Conservation (phyloP, 2,329 filamentous ascomycete species). For the Aureobasidium sp. region DNA sequence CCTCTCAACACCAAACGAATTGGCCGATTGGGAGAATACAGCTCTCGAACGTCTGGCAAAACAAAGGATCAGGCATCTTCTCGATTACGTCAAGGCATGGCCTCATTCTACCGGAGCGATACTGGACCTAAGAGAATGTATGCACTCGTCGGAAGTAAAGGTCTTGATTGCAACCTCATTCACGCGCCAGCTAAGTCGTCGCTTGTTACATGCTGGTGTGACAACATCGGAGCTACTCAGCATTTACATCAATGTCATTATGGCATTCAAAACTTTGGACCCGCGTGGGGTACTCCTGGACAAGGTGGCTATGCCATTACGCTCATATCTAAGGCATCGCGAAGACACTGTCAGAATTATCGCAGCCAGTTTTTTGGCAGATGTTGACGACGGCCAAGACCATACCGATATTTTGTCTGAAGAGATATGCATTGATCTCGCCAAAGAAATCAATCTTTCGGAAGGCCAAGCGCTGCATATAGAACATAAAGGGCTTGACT, state of each 20-base stretch:
- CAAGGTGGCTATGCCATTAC: constrained; percentile 63
- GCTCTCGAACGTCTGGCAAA: constrained; percentile 22
- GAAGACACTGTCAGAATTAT: constrained; percentile 73
- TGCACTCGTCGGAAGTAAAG: constrained; percentile 60
- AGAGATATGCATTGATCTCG: constrained; percentile 56
- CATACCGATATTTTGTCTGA: constrained; percentile 32
- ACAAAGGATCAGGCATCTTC: constrained; percentile 53
- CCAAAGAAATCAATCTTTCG: constrained; percentile 54
- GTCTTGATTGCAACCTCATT: constrained; percentile 63
- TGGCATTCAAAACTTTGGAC: constrained; percentile 66
- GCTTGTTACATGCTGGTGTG: constrained; percentile 65
- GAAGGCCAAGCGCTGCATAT: constrained; percentile 41
- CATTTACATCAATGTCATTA: constrained; percentile 72
- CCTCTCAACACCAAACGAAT: not conserved
- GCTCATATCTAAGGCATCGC: constrained; percentile 66
- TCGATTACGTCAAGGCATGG: constrained; percentile 72
- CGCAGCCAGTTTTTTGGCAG: constrained; percentile 63
- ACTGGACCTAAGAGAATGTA: constrained; percentile 58
- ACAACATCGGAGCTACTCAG: constrained; percentile 69
- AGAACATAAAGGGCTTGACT: constrained; percentile 60
- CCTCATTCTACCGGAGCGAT: constrained; percentile 62
- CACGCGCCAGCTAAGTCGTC: constrained; percentile 53
- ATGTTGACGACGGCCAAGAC: constrained; percentile 38
- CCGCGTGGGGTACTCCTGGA: constrained; percentile 69
- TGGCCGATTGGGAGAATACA: constrained; percentile 26